phyloP scores from a whole-genome alignment of 257 asterid genomes.

The Fraxinus americana region DNA sequence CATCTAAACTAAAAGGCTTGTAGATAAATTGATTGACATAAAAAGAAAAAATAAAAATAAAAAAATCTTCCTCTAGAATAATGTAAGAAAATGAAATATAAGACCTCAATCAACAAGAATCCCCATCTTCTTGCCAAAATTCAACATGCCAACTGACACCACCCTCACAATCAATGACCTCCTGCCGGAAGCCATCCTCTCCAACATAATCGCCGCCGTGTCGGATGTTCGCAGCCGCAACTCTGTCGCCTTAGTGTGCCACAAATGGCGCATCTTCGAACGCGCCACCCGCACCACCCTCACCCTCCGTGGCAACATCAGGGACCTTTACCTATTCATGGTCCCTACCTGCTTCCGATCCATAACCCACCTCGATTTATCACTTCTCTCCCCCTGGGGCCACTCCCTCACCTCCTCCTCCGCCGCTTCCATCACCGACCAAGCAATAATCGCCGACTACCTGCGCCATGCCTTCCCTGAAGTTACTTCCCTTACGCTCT shows the following conservation, averaged over 20 bases:
- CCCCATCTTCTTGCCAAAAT: conserved; percentile 1
- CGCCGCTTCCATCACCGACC: conserved; percentile 26
- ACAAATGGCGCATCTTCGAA: conserved; percentile 62
- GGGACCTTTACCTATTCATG: conserved; percentile 47
- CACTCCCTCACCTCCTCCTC: conserved; percentile 49
- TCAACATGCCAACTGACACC: background rate
- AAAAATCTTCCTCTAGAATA: background rate
- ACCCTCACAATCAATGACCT: conserved; percentile 40
- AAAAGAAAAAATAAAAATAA: background rate
- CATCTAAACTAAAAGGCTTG: background rate
- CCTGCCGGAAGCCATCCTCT: conserved; percentile 78
- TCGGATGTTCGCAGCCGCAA: conserved; percentile 79
- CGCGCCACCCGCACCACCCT: conserved; percentile 76
- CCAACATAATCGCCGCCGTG: conserved; percentile 69
- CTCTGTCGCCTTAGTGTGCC: conserved; percentile 73
- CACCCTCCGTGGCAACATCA: conserved; percentile 85
- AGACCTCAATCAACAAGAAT: background rate
- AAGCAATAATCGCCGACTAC: conserved; percentile 53
- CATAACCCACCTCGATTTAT: conserved; percentile 70
- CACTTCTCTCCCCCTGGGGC: conserved; percentile 91
- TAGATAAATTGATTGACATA: background rate
- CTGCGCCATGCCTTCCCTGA: conserved; percentile 71
- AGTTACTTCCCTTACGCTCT: conserved; percentile 56
- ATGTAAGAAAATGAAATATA: conserved; percentile 2
- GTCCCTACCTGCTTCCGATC: conserved; percentile 66